Conservation (phyloP, 2,329 filamentous ascomycete species). For the Fusarium foetens region DNA sequence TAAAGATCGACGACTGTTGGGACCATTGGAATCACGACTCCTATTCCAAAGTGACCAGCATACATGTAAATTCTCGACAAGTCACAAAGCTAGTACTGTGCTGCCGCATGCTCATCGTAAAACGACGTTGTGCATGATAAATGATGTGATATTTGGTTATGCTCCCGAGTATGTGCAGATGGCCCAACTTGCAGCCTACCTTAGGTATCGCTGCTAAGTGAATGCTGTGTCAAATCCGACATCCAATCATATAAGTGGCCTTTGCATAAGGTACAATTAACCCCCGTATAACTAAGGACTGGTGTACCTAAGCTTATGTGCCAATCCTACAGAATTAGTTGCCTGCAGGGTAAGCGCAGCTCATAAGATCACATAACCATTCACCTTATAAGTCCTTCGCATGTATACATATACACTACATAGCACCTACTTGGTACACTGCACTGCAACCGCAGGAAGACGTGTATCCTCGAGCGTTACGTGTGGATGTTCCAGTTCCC, state of each 20-base stretch:
- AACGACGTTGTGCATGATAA: background rate
- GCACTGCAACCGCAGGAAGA: background rate
- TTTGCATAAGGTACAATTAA: background rate
- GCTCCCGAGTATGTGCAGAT: background rate
- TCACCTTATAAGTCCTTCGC: background rate
- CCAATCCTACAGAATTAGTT: background rate
- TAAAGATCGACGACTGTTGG: conserved; percentile 20
- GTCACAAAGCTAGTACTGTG: background rate
- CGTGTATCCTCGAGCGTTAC: background rate
- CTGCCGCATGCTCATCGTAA: background rate
- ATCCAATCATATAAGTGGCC: background rate
- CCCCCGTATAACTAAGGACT: background rate
- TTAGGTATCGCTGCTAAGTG: background rate
- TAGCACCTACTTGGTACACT: background rate
- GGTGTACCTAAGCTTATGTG: background rate
- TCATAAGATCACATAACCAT: background rate
- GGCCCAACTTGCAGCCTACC: background rate
- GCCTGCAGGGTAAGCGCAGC: background rate
- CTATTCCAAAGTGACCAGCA: background rate
- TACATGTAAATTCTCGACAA: background rate
- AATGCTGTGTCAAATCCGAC: background rate
- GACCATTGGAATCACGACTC: background rate
- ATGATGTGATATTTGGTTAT: background rate
- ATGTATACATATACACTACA: background rate
- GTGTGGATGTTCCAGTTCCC: background rate